Evolutionary conservation across 768 basidiomycete genomes (phyloP).

Genomic region (Boletus speciosus): DNA sequence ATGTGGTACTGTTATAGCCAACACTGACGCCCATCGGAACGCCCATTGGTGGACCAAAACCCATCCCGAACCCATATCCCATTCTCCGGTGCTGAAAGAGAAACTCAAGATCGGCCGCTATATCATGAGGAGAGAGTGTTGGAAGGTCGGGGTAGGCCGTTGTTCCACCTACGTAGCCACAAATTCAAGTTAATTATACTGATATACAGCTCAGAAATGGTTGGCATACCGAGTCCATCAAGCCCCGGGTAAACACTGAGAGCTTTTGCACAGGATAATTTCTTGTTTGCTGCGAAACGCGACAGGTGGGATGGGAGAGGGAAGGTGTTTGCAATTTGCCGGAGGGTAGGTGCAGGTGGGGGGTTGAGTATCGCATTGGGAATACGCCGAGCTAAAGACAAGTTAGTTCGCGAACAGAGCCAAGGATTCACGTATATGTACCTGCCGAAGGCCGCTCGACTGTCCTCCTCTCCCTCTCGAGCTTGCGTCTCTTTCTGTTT

Average conservation of each 20-base stretch:
- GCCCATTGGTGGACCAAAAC: conserved; percentile 22
- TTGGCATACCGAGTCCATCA: conserved; percentile 17
- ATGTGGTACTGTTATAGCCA: conserved; percentile 12
- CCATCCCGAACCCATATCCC: conserved; percentile 25
- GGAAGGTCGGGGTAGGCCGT: conserved; percentile 31
- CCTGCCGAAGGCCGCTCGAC: conserved; percentile 74
- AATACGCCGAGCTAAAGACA: conserved; percentile 49
- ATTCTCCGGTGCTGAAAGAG: conserved; percentile 42
- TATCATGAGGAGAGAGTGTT: conserved; percentile 46
- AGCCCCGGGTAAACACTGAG: conserved; percentile 17
- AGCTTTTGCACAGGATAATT: conserved; percentile 15
- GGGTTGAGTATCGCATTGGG: conserved; percentile 51
- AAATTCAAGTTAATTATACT: conserved; percentile 11
- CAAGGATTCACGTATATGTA: conserved; percentile 34
- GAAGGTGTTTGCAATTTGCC: conserved; percentile 61
- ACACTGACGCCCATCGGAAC: conserved; percentile 18
- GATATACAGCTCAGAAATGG: conserved; percentile 3
- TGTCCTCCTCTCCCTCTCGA: conserved; percentile 83
- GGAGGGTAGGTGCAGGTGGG: conserved; percentile 56
- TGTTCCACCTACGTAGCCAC: conserved; percentile 40
- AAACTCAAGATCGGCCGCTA: conserved; percentile 52
- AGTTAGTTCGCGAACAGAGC: conserved; percentile 2
- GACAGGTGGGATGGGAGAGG: conserved; percentile 40
- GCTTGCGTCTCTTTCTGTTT: conserved; percentile 75
- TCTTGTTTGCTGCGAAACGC: conserved; percentile 21